Percentiles rank a stretch among this genome's conserved stretches.
These are phyloP conservation scores for Xerocomus potaroensis DNA, from an alignment of 768 basidiomycete genomes.

Conservation along the genomic window DNA sequence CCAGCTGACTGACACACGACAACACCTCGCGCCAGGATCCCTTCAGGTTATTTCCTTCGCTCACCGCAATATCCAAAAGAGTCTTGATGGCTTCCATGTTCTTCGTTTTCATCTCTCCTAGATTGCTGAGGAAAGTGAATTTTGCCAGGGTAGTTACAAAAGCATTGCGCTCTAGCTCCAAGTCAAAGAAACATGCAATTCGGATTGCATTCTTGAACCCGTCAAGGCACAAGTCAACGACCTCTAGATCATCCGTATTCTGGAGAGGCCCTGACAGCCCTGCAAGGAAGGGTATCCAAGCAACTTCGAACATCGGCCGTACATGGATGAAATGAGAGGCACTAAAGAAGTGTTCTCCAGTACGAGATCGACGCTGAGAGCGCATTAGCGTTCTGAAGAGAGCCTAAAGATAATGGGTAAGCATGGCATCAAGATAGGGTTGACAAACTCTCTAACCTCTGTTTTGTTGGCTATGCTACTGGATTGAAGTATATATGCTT, in stretches of 20 bases:
- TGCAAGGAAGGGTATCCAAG: constrained; percentile 97
- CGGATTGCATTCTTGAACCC: constrained; percentile 97
- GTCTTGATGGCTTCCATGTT: constrained; percentile 99
- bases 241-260: constrained; percentile 89
- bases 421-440: background rate
- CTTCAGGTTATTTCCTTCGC: constrained; percentile 95
- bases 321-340: constrained; percentile 97
- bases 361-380: constrained; percentile 79
- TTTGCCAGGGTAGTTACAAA: constrained; percentile 96
- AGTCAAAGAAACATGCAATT: constrained; percentile 94
- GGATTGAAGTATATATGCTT: constrained; percentile 92
- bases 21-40: constrained; percentile 95
- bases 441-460: constrained; percentile 51
- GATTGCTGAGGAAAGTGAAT: constrained; percentile 95
- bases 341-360: constrained; percentile 88
- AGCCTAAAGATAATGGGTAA: constrained; percentile 46
- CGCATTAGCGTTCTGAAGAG: constrained; percentile 91
- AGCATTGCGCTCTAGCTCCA: constrained; percentile 97
- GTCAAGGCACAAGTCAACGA: constrained; percentile 88
- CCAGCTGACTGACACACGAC: constrained; percentile 95
- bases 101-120: constrained; percentile 98
- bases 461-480: constrained; percentile 97
- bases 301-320: constrained; percentile 98
- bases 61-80: constrained; percentile 89
- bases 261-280: constrained; percentile 93